A percentile compares a stretch with the other conserved stretches of the same genome.
Conservation (phyloP, 1,139 yeast genomes). For the Scheffersomyces cryptocercus region DNA sequence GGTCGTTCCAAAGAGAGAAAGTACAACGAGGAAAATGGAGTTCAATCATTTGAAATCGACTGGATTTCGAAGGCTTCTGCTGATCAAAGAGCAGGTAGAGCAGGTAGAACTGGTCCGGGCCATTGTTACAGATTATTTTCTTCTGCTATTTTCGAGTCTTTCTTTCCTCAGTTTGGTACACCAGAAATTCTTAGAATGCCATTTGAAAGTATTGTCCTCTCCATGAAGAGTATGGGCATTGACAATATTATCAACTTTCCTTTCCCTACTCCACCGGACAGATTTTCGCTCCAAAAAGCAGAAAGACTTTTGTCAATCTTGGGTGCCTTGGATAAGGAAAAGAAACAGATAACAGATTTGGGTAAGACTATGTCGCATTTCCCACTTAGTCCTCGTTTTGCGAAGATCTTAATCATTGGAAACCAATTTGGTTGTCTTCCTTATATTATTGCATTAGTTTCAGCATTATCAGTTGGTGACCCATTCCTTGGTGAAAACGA, state of each 20-base stretch:
- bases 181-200: slow-evolving; percentile 97
- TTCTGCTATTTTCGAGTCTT: slow-evolving; percentile 91
- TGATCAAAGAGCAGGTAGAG: slow-evolving; percentile 95
- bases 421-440: slow-evolving; percentile 86
- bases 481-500: slow-evolving; percentile 80
- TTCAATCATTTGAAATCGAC: slow-evolving; percentile 86
- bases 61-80: slow-evolving; percentile 98
- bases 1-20: slow-evolving; percentile 92
- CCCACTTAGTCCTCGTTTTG: slow-evolving; percentile 91
- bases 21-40: slow-evolving; percentile 81
- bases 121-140: slow-evolving; percentile 92
- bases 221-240: slow-evolving; percentile 97
- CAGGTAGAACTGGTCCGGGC: slow-evolving; percentile 99
- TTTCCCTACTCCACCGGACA: slow-evolving; percentile 92
- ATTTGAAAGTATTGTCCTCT: slow-evolving; percentile 87
- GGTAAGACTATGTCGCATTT: slow-evolving; percentile 87
- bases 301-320: slow-evolving; percentile 66
- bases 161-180: slow-evolving; percentile 74
- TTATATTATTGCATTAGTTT: slow-evolving; percentile 84
- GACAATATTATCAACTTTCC: slow-evolving; percentile 90
- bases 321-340: slow-evolving; percentile 70
- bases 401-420: slow-evolving; percentile 86
- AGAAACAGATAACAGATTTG: slow-evolving; percentile 61
- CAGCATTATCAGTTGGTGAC: slow-evolving; percentile 92
- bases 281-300: slow-evolving; percentile 60